These are phyloP conservation scores for Paramecium bursaria DNA, from an alignment of 73 alveolate genomes.

Conservation along the genomic window DNA sequence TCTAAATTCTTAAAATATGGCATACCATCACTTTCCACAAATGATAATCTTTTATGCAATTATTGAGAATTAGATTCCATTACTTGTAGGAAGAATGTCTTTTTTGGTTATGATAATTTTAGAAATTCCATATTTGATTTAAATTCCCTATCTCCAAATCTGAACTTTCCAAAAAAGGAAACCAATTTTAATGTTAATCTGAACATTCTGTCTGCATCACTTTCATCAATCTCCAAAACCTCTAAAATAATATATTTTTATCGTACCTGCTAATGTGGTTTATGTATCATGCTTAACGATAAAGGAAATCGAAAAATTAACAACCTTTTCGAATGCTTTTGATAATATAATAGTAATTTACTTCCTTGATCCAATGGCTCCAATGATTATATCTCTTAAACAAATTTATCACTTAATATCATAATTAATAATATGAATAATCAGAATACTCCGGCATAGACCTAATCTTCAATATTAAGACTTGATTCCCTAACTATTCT, in stretches of 20 bases:
- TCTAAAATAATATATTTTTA: background rate
- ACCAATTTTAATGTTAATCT: slow-evolving; percentile 27
- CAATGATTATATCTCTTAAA: slow-evolving; percentile 1
- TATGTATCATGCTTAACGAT: slow-evolving; percentile 52
- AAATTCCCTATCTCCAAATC: slow-evolving; percentile 49
- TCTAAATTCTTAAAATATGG: slow-evolving; percentile 51
- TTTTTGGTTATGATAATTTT: slow-evolving; percentile 6
- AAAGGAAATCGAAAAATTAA: slow-evolving; percentile 26
- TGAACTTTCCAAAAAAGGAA: slow-evolving; percentile 45
- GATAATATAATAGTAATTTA: too few relatives aligned
- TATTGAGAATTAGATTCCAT: slow-evolving; percentile 13
- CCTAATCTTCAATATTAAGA: too few relatives aligned
- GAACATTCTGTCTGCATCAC: slow-evolving; percentile 40
- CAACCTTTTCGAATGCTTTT: slow-evolving; percentile 1
- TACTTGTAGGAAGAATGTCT: slow-evolving; percentile 38
- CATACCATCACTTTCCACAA: slow-evolving; percentile 47
- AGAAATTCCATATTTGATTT: slow-evolving; percentile 41
- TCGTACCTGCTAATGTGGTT: slow-evolving; percentile 55
- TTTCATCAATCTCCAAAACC: slow-evolving; percentile 55
- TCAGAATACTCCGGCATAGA: too few relatives aligned
- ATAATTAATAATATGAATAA: too few relatives aligned
- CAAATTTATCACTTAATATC: slow-evolving; percentile 52
- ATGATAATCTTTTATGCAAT: slow-evolving; percentile 41
- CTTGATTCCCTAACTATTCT: slow-evolving; percentile 72
- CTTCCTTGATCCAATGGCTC: slow-evolving; percentile 7